phyloP scores from a whole-genome alignment of 75 land plant species.

The Sequoiadendron giganteum region DNA sequence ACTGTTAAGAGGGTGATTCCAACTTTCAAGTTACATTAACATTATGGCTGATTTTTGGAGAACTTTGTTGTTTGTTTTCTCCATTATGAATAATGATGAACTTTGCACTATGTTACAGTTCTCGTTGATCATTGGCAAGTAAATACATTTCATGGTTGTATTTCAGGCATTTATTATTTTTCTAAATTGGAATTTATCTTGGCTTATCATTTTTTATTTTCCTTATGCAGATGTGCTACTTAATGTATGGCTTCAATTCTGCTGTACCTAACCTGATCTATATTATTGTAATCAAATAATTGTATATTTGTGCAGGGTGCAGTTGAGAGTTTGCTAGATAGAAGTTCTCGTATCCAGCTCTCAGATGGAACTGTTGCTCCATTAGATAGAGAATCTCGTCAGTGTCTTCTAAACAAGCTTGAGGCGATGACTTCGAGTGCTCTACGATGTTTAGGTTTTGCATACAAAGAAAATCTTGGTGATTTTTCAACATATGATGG shows the following conservation, averaged over 20 bases:
- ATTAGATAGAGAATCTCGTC: slow-evolving; percentile 44
- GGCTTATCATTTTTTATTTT: background rate
- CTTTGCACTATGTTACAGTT: background rate
- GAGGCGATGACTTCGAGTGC: slow-evolving; percentile 74
- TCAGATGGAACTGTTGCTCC: slow-evolving; percentile 66
- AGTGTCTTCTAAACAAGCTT: slow-evolving; percentile 42
- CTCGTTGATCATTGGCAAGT: background rate
- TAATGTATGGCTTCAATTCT: background rate
- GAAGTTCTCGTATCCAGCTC: slow-evolving; percentile 72
- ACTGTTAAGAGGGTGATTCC: background rate
- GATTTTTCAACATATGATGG: slow-evolving; percentile 86
- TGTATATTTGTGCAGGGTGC: slow-evolving; percentile 70
- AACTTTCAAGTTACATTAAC: background rate
- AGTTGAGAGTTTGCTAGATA: slow-evolving; percentile 83
- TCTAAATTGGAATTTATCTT: background rate
- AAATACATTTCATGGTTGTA: background rate
- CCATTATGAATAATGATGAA: background rate
- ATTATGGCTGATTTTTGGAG: background rate
- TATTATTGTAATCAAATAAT: background rate
- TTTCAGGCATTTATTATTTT: background rate
- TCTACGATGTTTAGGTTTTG: slow-evolving; percentile 91
- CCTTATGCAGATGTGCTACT: background rate
- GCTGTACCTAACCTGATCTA: background rate
- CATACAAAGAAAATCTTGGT: slow-evolving; percentile 79
- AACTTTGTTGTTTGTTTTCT: background rate